Percentiles rank a stretch among this genome's conserved stretches.
phyloP scores from a whole-genome alignment of 257 asterid species.

The Datura wrightii region DNA sequence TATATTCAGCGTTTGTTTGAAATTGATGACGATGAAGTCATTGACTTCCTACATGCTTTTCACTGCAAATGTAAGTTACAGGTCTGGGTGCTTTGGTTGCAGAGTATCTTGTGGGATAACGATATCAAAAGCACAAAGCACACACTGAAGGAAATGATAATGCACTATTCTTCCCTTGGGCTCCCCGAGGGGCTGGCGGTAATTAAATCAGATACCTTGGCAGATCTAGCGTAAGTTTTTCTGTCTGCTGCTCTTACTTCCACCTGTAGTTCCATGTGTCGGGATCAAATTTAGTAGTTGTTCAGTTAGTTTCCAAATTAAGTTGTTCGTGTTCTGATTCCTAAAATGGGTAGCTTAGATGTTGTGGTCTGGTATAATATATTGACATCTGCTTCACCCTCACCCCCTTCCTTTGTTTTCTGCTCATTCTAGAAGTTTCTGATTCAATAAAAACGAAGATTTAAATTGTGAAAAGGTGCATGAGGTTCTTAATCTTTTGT shows the following conservation, averaged over 20 bases:
- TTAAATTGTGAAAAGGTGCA: background rate
- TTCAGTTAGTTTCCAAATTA: background rate
- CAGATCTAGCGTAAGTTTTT: constrained; percentile 84
- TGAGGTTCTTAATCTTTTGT: constrained; percentile 4
- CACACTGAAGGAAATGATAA: constrained; percentile 89
- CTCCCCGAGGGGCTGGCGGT: constrained; percentile 79
- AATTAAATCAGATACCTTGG: constrained; percentile 66
- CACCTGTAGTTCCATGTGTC: background rate
- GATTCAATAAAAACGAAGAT: background rate
- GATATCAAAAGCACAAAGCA: constrained; percentile 83
- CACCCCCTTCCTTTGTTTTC: background rate
- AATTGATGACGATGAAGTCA: background rate
- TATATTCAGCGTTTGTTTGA: background rate
- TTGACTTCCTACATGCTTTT: background rate
- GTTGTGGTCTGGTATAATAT: background rate
- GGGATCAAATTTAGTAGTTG: background rate
- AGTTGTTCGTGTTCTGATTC: constrained; percentile 21
- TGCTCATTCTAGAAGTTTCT: background rate
- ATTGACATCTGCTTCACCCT: background rate
- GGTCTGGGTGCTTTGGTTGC: constrained; percentile 40
- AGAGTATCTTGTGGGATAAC: constrained; percentile 96
- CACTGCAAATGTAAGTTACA: constrained; percentile 34
- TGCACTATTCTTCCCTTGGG: constrained; percentile 78
- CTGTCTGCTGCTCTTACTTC: background rate
- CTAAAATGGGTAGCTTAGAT: background rate